A percentile compares a stretch with the other conserved stretches of the same genome.
Conservation (phyloP, 23 red algal genomes). For the Gracilaria domingensis region DNA sequence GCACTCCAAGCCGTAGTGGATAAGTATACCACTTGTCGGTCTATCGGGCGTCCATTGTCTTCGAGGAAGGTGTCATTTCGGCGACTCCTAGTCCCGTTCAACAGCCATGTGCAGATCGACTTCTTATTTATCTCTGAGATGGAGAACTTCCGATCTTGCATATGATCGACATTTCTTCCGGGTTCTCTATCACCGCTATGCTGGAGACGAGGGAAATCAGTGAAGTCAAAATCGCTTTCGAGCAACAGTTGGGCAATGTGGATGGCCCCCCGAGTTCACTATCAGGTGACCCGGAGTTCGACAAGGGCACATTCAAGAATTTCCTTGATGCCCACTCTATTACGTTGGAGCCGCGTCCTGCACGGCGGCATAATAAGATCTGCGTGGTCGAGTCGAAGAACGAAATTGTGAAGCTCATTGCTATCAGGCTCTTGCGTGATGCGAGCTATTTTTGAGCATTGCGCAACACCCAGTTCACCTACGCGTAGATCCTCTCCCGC, state of each 20-base stretch:
- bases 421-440: constrained; percentile 16
- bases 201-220: not conserved
- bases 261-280: constrained; percentile 16
- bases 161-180: constrained; percentile 36
- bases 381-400: constrained; percentile 50
- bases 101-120: constrained; percentile 46
- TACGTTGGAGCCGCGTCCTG: constrained; percentile 9
- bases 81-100: constrained; percentile 27
- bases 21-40: constrained; percentile 10
- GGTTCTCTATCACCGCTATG: not conserved
- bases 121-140: constrained; percentile 40
- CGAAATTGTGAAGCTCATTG: constrained; percentile 1
- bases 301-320: constrained; percentile 23
- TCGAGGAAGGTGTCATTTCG: constrained; percentile 26
- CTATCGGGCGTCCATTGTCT: constrained; percentile 6
- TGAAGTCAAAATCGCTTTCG: constrained; percentile 4
- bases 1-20: not conserved
- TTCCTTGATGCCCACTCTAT: not conserved
- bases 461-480: not conserved
- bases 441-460: constrained; percentile 16
- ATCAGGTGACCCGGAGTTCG: constrained; percentile 46
- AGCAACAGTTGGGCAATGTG: constrained; percentile 29
- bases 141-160: constrained; percentile 26
- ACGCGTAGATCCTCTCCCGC: constrained; percentile 27
- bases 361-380: constrained; percentile 54